phyloP scores from a whole-genome alignment of 257 asterid species.

The Thymus quinquecostatus region DNA sequence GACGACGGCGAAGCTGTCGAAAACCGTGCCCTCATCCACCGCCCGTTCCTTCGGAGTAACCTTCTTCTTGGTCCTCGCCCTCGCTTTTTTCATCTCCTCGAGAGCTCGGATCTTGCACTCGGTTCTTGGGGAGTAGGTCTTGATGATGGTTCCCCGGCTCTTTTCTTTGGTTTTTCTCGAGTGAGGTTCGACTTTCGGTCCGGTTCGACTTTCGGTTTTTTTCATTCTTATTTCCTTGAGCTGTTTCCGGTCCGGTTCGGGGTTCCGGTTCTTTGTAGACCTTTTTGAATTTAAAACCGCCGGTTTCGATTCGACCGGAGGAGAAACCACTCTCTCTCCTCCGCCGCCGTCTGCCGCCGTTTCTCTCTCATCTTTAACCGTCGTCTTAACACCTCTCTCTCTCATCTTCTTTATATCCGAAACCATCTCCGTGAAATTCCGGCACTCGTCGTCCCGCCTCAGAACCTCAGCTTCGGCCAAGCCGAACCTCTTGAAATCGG shows the following conservation, averaged over 20 bases:
- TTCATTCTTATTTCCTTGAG: constrained; percentile 28
- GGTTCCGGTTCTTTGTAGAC: not conserved
- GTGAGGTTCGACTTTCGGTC: constrained; percentile 22
- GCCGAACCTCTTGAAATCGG: constrained; percentile 25
- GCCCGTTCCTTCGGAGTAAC: constrained; percentile 20
- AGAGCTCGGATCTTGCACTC: constrained; percentile 71
- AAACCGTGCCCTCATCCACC: constrained; percentile 32
- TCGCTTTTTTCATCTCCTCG: constrained; percentile 65
- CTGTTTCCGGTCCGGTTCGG: not conserved
- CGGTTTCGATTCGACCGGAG: not conserved
- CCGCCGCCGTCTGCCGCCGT: not conserved
- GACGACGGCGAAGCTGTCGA: constrained; percentile 68
- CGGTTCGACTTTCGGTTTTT: too few relatives aligned
- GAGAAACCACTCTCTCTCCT: not conserved
- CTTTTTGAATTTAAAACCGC: not conserved
- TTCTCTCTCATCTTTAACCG: constrained; percentile 21
- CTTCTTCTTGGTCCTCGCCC: constrained; percentile 44
- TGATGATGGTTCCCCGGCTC: constrained; percentile 16
- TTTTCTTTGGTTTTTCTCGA: constrained; percentile 38
- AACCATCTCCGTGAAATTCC: constrained; percentile 47
- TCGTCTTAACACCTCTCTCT: constrained; percentile 32
- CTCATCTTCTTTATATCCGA: constrained; percentile 37
- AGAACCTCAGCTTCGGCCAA: constrained; percentile 24
- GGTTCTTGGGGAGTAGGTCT: constrained; percentile 54
- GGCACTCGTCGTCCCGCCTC: constrained; percentile 25